A percentile compares a stretch with the other conserved stretches of the same genome.
phyloP scores from a whole-genome alignment of 345 rosid species.

The Arabidopsis suecica region DNA sequence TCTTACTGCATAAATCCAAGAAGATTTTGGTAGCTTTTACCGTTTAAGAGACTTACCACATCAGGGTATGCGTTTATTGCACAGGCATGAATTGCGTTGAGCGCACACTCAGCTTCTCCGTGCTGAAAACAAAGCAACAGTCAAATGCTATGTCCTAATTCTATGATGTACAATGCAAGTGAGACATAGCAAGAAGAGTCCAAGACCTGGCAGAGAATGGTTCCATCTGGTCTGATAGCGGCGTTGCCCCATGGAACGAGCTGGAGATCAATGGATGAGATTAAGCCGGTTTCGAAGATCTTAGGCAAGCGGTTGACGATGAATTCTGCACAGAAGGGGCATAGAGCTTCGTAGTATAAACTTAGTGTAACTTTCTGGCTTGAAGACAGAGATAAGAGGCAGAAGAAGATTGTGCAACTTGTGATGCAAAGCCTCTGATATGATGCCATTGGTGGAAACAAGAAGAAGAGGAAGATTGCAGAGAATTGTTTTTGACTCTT shows the following conservation, averaged over 20 bases:
- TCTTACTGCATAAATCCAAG: background rate
- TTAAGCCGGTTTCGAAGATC: conserved; percentile 61
- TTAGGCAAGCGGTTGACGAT: conserved; percentile 69
- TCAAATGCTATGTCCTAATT: background rate
- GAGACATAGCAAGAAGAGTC: conserved; percentile 26
- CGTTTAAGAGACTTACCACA: conserved; percentile 46
- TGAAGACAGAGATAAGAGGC: conserved; percentile 28
- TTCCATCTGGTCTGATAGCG: conserved; percentile 43
- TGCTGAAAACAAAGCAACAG: conserved; percentile 49
- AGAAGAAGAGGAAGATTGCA: conserved; percentile 9
- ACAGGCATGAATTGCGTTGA: conserved; percentile 63
- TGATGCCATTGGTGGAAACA: conserved; percentile 39
- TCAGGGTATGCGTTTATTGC: conserved; percentile 59
- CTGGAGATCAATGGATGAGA: conserved; percentile 69
- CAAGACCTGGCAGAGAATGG: conserved; percentile 75
- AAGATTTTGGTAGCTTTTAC: background rate
- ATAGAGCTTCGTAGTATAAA: conserved; percentile 77
- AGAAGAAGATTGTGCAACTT: conserved; percentile 17
- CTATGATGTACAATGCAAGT: background rate
- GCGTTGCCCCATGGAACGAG: conserved; percentile 89
- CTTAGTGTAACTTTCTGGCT: conserved; percentile 59
- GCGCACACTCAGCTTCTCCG: conserved; percentile 62
- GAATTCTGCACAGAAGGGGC: conserved; percentile 77
- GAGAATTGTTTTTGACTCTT: conserved; percentile 3
- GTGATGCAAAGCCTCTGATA: conserved; percentile 14